These are phyloP conservation scores for Candida ulmi DNA, from an alignment of 805 yeast genomes.

Conservation along the genomic window DNA sequence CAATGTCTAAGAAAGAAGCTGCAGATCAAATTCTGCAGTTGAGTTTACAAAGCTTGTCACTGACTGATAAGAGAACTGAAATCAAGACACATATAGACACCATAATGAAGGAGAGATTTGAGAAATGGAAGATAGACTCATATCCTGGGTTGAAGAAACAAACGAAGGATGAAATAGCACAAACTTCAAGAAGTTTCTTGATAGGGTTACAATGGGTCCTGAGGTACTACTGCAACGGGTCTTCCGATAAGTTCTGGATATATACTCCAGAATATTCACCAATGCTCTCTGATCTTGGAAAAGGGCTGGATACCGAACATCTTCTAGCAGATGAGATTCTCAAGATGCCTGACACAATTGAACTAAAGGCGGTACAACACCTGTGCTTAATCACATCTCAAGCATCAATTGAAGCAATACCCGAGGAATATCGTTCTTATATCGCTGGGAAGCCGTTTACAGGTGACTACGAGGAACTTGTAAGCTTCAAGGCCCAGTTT, in stretches of 20 bases:
- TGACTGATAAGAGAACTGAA: constrained; percentile 47
- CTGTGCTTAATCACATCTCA: neutral
- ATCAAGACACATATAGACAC: constrained; percentile 38
- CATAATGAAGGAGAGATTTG: constrained; percentile 59
- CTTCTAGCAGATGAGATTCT: constrained; percentile 51
- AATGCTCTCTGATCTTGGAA: constrained; percentile 77
- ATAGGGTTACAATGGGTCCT: constrained; percentile 95
- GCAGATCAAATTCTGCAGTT: neutral
- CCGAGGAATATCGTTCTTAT: neutral
- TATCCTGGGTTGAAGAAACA: constrained; percentile 58
- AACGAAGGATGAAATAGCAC: constrained; percentile 40
- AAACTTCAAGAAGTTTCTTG: constrained; percentile 64
- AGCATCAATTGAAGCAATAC: neutral
- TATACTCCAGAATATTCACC: constrained; percentile 84
- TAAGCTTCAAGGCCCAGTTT: neutral
- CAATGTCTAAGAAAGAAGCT: neutral
- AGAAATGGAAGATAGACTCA: constrained; percentile 70
- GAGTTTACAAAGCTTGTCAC: constrained; percentile 25
- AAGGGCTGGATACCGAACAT: constrained; percentile 65
- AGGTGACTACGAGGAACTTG: neutral
- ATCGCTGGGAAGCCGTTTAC: neutral
- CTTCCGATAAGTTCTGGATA: constrained; percentile 87
- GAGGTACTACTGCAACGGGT: constrained; percentile 77
- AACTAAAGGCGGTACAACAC: constrained; percentile 5
- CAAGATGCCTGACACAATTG: constrained; percentile 40